These are phyloP conservation scores for Thalassiosira exigua DNA, from an alignment of 352 stramenopile genomes.

Conservation along the genomic window DNA sequence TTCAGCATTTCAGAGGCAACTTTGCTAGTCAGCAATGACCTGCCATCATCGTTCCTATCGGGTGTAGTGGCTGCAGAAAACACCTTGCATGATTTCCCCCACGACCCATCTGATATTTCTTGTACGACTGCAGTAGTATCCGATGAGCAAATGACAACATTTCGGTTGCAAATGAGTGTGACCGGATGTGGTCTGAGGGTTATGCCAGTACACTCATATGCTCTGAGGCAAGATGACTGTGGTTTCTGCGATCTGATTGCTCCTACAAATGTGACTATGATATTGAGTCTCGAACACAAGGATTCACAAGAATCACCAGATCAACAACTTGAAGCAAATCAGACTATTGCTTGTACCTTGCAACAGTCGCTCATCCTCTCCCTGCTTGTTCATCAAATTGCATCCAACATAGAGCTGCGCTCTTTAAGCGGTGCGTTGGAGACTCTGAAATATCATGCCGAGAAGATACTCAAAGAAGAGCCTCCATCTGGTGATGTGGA, in stretches of 20 bases:
- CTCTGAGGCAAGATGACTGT: slow-evolving; percentile 40
- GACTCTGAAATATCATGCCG: slow-evolving; percentile 67
- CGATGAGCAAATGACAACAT: slow-evolving; percentile 48
- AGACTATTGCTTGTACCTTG: too few relatives aligned
- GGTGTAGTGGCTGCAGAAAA: slow-evolving; percentile 61
- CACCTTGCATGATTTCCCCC: slow-evolving; percentile 62
- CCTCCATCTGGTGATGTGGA: slow-evolving; percentile 2
- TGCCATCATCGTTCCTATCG: slow-evolving; percentile 73
- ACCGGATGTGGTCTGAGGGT: slow-evolving; percentile 54
- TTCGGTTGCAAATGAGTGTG: slow-evolving; percentile 67
- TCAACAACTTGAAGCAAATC: too few relatives aligned
- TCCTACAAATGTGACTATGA: slow-evolving; percentile 64
- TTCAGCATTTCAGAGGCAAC: slow-evolving; percentile 61
- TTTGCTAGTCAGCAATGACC: slow-evolving; percentile 63
- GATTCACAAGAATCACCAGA: slow-evolving; percentile 2
- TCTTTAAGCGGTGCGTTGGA: slow-evolving; percentile 57
- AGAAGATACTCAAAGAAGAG: slow-evolving; percentile 13
- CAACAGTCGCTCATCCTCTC: slow-evolving; percentile 65
- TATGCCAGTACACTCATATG: slow-evolving; percentile 52
- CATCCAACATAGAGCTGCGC: slow-evolving; percentile 66
- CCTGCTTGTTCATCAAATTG: slow-evolving; percentile 59
- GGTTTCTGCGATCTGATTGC: slow-evolving; percentile 57
- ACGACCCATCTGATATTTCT: slow-evolving; percentile 72
- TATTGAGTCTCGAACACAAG: slow-evolving; percentile 72
- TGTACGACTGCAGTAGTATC: slow-evolving; percentile 34